Percentiles rank a stretch among this genome's conserved stretches.
These are phyloP conservation scores for Colletotrichum sojae DNA, from an alignment of 2,329 filamentous ascomycete genomes.

Conservation along the genomic window DNA sequence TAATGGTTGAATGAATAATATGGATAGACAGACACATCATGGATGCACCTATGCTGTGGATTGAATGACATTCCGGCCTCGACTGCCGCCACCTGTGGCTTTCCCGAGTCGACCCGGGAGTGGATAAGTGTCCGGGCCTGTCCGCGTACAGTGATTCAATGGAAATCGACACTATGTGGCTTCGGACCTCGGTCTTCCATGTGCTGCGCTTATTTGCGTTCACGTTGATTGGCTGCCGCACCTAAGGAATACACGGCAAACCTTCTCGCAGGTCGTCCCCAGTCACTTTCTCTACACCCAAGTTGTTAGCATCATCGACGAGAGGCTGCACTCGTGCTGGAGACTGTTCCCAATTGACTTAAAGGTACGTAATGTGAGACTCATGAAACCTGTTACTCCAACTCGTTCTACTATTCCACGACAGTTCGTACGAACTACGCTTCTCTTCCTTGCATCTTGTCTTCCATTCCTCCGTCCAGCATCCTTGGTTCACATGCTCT, in stretches of 20 bases:
- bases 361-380: conserved; percentile 11
- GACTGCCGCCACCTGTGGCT: conserved; percentile 1
- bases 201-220: not conserved
- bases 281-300: conserved; percentile 24
- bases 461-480: conserved; percentile 1
- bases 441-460: not conserved
- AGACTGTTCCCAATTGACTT: conserved; percentile 31
- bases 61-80: too few relatives aligned
- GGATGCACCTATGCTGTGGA: too few relatives aligned
- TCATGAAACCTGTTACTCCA: not conserved
- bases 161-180: not conserved
- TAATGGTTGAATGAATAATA: too few relatives aligned
- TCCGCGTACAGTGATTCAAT: not conserved
- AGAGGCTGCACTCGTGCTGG: conserved; percentile 37
- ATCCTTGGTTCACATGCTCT: conserved; percentile 13
- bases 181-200: conserved; percentile 13
- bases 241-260: not conserved
- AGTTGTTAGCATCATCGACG: conserved; percentile 33
- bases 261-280: conserved; percentile 13
- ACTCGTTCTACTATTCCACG: conserved; percentile 24
- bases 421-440: conserved; percentile 25
- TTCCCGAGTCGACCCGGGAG: conserved; percentile 3
- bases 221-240: conserved; percentile 7
- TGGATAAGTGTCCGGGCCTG: not conserved
- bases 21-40: too few relatives aligned